Evolutionary conservation across 768 basidiomycete genomes (phyloP).

Genomic region (Boletus rubropictus): DNA sequence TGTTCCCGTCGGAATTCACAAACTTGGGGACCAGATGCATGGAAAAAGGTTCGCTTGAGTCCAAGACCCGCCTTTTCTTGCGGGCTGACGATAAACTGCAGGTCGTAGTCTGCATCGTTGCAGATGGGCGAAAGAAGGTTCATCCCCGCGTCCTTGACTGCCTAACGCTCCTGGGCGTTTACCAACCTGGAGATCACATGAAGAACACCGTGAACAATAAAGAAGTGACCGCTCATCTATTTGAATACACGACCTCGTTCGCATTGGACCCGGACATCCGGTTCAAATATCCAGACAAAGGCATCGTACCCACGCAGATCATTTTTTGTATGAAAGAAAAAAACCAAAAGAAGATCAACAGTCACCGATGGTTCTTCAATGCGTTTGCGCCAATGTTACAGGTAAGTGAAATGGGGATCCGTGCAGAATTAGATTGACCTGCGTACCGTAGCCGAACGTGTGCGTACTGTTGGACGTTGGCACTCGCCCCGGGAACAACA

Average conservation of each 20-base stretch:
- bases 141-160: slow-evolving; percentile 85
- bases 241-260: slow-evolving; percentile 84
- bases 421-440: background rate
- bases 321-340: slow-evolving; percentile 89
- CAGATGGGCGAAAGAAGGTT: slow-evolving; percentile 78
- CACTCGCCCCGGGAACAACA: slow-evolving; percentile 81
- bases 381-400: slow-evolving; percentile 81
- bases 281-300: slow-evolving; percentile 87
- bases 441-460: slow-evolving; percentile 64
- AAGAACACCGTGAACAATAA: slow-evolving; percentile 65
- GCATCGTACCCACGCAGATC: slow-evolving; percentile 91
- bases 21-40: slow-evolving; percentile 93
- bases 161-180: slow-evolving; percentile 87
- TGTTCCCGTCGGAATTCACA: slow-evolving; percentile 85
- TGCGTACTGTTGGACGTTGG: slow-evolving; percentile 93
- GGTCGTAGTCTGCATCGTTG: slow-evolving; percentile 91
- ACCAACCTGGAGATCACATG: slow-evolving; percentile 65
- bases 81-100: slow-evolving; percentile 22
- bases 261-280: slow-evolving; percentile 73
- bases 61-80: background rate
- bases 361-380: slow-evolving; percentile 97
- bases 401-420: slow-evolving; percentile 35
- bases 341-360: slow-evolving; percentile 97
- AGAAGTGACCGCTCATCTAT: slow-evolving; percentile 68
- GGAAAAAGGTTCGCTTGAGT: slow-evolving; percentile 70